phyloP scores from a whole-genome alignment of 352 stramenopile species.

The Pythium utonaiense region DNA sequence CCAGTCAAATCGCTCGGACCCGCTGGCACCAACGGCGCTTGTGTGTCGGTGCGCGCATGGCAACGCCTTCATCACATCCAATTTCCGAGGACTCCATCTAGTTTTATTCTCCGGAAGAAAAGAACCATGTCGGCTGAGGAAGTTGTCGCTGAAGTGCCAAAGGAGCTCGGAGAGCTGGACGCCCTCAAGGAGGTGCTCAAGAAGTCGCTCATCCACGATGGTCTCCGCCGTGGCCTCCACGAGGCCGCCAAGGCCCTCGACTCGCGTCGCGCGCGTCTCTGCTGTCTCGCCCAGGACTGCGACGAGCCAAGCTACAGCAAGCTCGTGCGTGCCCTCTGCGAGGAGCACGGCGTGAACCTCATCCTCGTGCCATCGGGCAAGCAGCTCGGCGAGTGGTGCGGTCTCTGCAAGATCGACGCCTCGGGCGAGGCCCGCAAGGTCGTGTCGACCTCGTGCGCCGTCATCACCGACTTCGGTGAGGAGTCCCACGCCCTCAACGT shows the following conservation, averaged over 20 bases:
- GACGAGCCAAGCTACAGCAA: constrained; percentile 99
- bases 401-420: constrained; percentile 98
- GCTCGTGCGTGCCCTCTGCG: constrained; percentile 96
- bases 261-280: constrained; percentile 95
- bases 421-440: constrained; percentile 98
- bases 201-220: constrained; percentile 99
- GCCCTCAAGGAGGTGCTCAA: constrained; percentile 98
- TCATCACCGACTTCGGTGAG: constrained; percentile 99
- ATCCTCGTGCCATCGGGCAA: constrained; percentile 93
- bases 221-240: constrained; percentile 98
- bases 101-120: constrained; percentile 29
- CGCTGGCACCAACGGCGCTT: not conserved
- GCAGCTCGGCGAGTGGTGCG: constrained; percentile 98
- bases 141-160: constrained; percentile 89
- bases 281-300: constrained; percentile 99
- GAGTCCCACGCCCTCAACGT: constrained; percentile 97
- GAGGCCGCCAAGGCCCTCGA: constrained; percentile 99
- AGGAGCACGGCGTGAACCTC: constrained; percentile 92
- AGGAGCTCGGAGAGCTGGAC: constrained; percentile 96
- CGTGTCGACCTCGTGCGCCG: constrained; percentile 96
- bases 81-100: constrained; percentile 57
- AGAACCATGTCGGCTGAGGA: constrained; percentile 90
- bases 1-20: constrained; percentile 21
- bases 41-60: not conserved
- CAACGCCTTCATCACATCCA: not conserved